Percentiles rank a stretch among this genome's conserved stretches.
phyloP scores from a whole-genome alignment of 768 basidiomycete genomes.

The Jaapia argillacea region DNA sequence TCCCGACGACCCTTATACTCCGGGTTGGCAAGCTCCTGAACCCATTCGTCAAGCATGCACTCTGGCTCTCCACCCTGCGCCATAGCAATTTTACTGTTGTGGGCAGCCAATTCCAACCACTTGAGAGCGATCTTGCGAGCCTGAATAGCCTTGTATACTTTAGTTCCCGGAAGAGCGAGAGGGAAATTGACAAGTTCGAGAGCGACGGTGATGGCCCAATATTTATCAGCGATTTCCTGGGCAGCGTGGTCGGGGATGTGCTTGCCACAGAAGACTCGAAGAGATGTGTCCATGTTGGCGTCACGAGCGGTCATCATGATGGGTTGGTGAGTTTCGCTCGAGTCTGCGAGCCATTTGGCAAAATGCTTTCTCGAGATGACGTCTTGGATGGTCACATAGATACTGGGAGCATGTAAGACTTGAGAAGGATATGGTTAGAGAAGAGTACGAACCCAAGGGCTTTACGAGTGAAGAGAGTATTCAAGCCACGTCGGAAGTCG shows the following conservation, averaged over 20 bases:
- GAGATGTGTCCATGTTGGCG: constrained; percentile 95
- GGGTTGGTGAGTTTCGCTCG: constrained; percentile 34
- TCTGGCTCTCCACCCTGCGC: constrained; percentile 68
- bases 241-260: constrained; percentile 80
- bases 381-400: constrained; percentile 83
- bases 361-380: constrained; percentile 70
- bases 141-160: constrained; percentile 88
- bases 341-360: constrained; percentile 55
- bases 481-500: constrained; percentile 87
- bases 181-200: constrained; percentile 99
- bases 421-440: neutral
- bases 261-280: constrained; percentile 89
- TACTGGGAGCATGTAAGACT: constrained; percentile 28
- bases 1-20: constrained; percentile 68
- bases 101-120: constrained; percentile 73
- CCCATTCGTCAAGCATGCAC: constrained; percentile 94
- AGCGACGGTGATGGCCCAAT: constrained; percentile 92
- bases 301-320: constrained; percentile 91
- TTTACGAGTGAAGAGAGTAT: constrained; percentile 88
- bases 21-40: constrained; percentile 57
- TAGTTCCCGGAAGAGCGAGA: constrained; percentile 88
- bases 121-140: constrained; percentile 79
- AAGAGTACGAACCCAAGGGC: constrained; percentile 62
- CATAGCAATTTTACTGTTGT: constrained; percentile 73
- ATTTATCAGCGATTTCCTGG: constrained; percentile 80